Percentiles rank a stretch among this genome's conserved stretches.
These are phyloP conservation scores for Plasmodium falciparum DNA, from an alignment of 169 alveolate genomes.

Conservation along the genomic window DNA sequence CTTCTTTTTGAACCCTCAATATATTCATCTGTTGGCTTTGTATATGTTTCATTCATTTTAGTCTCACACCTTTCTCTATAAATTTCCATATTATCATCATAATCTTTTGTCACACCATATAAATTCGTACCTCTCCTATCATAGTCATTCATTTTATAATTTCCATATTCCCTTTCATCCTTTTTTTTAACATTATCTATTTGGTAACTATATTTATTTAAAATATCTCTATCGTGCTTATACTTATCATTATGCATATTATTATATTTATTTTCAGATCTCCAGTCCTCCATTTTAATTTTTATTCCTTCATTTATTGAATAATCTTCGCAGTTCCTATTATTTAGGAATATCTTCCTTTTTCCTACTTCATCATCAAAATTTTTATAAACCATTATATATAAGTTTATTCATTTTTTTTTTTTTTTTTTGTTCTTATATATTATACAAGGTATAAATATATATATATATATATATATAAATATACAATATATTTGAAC, in stretches of 20 bases:
- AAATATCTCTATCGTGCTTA: too few relatives aligned
- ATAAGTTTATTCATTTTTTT: background rate
- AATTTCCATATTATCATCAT: background rate
- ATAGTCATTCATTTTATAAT: background rate
- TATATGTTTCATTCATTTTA: background rate
- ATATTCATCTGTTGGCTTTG: background rate
- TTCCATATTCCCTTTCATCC: constrained; percentile 13
- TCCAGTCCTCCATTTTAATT: background rate
- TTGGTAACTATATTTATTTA: background rate
- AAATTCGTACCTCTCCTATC: background rate
- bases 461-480: background rate
- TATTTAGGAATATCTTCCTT: background rate
- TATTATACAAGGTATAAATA: background rate
- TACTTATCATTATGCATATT: background rate
- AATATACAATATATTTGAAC: background rate
- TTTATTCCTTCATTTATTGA: background rate
- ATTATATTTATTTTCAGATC: background rate
- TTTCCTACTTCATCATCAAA: background rate
- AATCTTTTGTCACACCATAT: background rate
- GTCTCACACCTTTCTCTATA: background rate
- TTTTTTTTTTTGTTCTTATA: background rate
- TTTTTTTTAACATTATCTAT: constrained; percentile 8
- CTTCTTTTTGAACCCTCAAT: constrained; percentile 14
- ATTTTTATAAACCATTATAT: constrained; percentile 22
- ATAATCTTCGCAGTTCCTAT: background rate